Conservation (phyloP, 305 asterid species). For the Fraxinus floribunda region DNA sequence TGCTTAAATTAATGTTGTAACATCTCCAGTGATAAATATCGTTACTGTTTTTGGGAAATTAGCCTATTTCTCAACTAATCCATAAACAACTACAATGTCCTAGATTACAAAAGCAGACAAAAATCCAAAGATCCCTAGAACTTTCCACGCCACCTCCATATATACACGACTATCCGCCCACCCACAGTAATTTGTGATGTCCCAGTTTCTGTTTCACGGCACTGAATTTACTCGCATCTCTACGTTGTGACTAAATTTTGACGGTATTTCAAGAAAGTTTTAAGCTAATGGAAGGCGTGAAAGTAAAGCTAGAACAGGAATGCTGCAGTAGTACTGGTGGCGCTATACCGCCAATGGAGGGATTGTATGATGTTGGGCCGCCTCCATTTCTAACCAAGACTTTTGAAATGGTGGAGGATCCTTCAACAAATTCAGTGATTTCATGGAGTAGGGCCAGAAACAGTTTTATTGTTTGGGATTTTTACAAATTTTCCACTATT, state of each 20-base stretch:
- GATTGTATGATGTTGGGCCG: constrained; percentile 52
- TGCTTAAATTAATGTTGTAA: no score
- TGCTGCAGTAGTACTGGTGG: not conserved
- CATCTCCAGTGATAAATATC: no score
- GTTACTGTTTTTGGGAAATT: no score
- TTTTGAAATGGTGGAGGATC: constrained; percentile 58
- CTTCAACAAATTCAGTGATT: constrained; percentile 47
- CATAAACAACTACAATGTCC: not conserved
- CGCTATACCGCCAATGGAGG: constrained; percentile 43
- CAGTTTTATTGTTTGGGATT: constrained; percentile 67
- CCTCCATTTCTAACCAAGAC: constrained; percentile 57
- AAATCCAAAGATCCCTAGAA: not conserved
- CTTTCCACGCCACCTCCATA: not conserved
- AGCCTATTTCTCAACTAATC: not conserved
- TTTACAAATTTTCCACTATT: constrained; percentile 39
- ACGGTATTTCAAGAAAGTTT: not conserved
- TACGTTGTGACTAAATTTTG: not conserved
- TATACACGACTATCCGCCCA: not conserved
- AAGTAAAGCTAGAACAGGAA: constrained; percentile 35
- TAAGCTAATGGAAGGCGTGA: constrained; percentile 28
- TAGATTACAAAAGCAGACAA: not conserved
- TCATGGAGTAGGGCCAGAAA: constrained; percentile 57
- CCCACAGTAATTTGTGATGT: no score
- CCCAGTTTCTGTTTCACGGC: no score
- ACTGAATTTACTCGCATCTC: not conserved